Base-by-base conservation (phyloP, 1,139 yeast species). In the Blastobotrys malaysiensis region DNA sequence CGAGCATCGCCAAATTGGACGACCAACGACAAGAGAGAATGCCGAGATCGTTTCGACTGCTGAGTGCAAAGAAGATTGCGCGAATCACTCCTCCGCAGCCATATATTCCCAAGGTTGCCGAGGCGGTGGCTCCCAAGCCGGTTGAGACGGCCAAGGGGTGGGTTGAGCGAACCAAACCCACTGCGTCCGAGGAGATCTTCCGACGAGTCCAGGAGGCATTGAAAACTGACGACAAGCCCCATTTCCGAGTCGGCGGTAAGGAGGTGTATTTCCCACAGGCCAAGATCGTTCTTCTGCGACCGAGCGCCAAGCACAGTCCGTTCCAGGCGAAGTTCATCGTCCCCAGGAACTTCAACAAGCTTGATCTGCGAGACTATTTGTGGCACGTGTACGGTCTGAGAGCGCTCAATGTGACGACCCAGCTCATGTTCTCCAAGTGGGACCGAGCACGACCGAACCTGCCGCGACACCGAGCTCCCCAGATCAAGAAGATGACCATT, bases 241-340 rank as follows among this genome's bases (percentile, higher is more conserved):
- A 90, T 73, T 91, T 89, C 77, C 77, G 75, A 52, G 81, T 86
- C 5, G 98, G 98, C 64, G 83, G 79, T 5, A 81, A 79, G 61
- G 75, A 84, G 60, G 75, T 86, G 14, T 89, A 81, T 69, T 86
- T 91, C 70, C 97, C 98, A 43, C 83, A 83, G 61, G 97, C 95
- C 1, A 77, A 95, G 60, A 76, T 91, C 45, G 81, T 87, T 52
- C 76, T 91, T 46, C 74, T 91, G 60, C 79, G 96, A 67, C 96
- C 97, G 49, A 87, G 87, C 66, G 97, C 98, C 20, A 88, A 88
- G 68, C 96, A 88, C 71, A 88, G 97, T 0, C 98, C 98, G 52
- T 89, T 85, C 72, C 97, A 90, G 71, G 97, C 97, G 51, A 90
- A 89, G 71, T 91, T 91, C 69, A 81, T 88, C 61, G 97, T 91